Base-by-base conservation (phyloP, 768 basidiomycete species). In the Lactarius vividus region DNA sequence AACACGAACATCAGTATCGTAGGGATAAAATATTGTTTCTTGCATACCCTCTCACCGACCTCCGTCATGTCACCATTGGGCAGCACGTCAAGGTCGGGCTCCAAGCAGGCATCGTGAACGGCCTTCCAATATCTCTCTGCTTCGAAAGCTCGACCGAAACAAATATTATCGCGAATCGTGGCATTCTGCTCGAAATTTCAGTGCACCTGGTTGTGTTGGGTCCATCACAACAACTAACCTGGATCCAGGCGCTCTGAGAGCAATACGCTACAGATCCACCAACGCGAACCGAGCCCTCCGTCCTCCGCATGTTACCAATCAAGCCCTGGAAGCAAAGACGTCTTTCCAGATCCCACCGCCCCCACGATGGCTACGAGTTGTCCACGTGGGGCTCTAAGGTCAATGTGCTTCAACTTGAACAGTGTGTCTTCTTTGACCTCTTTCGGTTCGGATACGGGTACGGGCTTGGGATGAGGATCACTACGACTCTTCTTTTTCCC, bases 221-320 rank as follows among this genome's bases (percentile, higher is more conserved):
- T 23, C 2, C 18, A 33, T 64, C 65, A 68, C 20, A 3, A 54
- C 3, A 11, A 61, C 62, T 2, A 64, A 84, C 87, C 75, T 94
- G 92, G 64, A 98, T 96, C 94, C 94, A 97, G 13, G 94, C 89
- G 53, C 82, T 87, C 73, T 98, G 95, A 18, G 88, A 86, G 70
- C 91, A 95, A 74, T 95, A 93, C 0, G 86, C 87, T 11, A 94
- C 83, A 11, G 84, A 83, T 0, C 89, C 92, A 63, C 91, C 88
- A 71, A 94, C 91, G 37, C 78, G 80, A 44, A 92, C 84, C 10
- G 77, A 82, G 2, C 93, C 93, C 15, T 77, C 74, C 0, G 84
- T 87, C 69, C 81, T 80, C 64, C 88, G 80, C 94, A 96, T 96
- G 75, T 96, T 94, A 3, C 90, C 90, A 64, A 91, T 85, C 35